phyloP scores from a whole-genome alignment of 345 rosid genomes.

The Populus davidiana region DNA sequence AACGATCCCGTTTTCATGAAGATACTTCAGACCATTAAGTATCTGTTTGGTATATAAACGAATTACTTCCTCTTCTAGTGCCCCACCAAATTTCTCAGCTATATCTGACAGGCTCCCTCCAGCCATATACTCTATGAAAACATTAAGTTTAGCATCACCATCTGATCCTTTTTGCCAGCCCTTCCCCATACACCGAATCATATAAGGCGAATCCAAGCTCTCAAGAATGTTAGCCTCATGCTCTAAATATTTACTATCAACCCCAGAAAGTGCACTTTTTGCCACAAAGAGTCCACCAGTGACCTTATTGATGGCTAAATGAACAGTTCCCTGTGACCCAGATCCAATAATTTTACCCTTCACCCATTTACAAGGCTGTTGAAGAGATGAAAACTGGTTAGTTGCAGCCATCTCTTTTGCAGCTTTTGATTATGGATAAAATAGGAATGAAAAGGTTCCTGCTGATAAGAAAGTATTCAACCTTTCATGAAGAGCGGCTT shows the following conservation, averaged over 20 bases:
- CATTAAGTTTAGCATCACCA: background rate
- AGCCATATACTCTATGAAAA: slow-evolving; percentile 43
- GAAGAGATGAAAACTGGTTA: background rate
- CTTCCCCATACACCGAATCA: slow-evolving; percentile 29
- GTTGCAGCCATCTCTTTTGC: slow-evolving; percentile 17
- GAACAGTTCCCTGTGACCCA: slow-evolving; percentile 36
- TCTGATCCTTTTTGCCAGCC: slow-evolving; percentile 3
- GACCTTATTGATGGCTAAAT: slow-evolving; percentile 31
- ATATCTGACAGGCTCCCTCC: slow-evolving; percentile 36
- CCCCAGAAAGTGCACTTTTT: slow-evolving; percentile 23
- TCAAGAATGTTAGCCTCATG: slow-evolving; percentile 30
- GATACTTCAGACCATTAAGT: slow-evolving; percentile 31
- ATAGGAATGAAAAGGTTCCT: background rate
- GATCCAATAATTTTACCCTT: slow-evolving; percentile 33
- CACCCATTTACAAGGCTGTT: slow-evolving; percentile 22
- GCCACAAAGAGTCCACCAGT: slow-evolving; percentile 30
- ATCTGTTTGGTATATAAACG: slow-evolving; percentile 25
- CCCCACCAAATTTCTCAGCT: slow-evolving; percentile 32
- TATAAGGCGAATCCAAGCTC: slow-evolving; percentile 28
- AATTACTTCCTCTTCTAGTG: slow-evolving; percentile 30
- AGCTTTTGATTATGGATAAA: background rate
- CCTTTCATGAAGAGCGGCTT: background rate
- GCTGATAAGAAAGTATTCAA: background rate
- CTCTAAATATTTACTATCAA: slow-evolving; percentile 14
- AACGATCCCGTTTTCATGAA: slow-evolving; percentile 35